These are phyloP conservation scores for Dissoconium aciculare DNA, from an alignment of 2,329 filamentous ascomycete species.

Conservation along the genomic window DNA sequence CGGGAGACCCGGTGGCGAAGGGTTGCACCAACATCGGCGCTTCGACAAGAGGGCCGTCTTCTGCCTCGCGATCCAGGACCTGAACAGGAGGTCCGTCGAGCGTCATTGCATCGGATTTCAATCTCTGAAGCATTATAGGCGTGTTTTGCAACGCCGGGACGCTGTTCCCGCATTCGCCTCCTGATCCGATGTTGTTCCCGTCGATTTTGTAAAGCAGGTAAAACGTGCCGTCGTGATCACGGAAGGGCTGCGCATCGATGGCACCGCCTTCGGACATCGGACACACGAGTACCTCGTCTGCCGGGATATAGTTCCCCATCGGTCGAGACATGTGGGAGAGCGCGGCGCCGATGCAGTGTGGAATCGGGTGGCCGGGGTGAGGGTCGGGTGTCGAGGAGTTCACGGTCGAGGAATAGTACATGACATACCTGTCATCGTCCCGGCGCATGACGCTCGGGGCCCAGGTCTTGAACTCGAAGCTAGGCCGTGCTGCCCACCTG, in stretches of 20 bases:
- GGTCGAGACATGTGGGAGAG: slow-evolving; percentile 14
- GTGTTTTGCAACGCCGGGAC: slow-evolving; percentile 14
- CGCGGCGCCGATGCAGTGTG: slow-evolving; percentile 24
- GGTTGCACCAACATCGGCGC: slow-evolving; percentile 20
- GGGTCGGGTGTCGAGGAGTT: slow-evolving; percentile 1
- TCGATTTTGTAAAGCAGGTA: slow-evolving; percentile 24
- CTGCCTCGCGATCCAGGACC: slow-evolving; percentile 17
- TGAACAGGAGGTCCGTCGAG: slow-evolving; percentile 11
- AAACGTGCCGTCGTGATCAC: slow-evolving; percentile 17
- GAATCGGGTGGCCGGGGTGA: slow-evolving; percentile 10
- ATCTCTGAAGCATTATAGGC: slow-evolving; percentile 23
- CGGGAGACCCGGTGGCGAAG: too few relatives aligned
- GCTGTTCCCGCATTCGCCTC: slow-evolving; percentile 22
- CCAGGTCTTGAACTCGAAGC: slow-evolving; percentile 15
- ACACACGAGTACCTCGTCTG: slow-evolving; percentile 16
- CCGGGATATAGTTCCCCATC: slow-evolving; percentile 19
- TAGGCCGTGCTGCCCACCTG: slow-evolving; percentile 13
- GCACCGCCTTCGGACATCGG: slow-evolving; percentile 19
- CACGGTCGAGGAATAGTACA: slow-evolving; percentile 22
- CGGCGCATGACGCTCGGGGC: slow-evolving; percentile 20
- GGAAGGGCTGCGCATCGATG: slow-evolving; percentile 22
- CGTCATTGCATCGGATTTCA: slow-evolving; percentile 19
- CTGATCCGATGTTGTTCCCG: slow-evolving; percentile 21
- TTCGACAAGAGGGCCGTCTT: slow-evolving; percentile 24
- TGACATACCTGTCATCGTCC: slow-evolving; percentile 18